A percentile compares a stretch with the other conserved stretches of the same genome.
Evolutionary conservation across 805 yeast species (phyloP).

Genomic region (Teunomyces stri): DNA sequence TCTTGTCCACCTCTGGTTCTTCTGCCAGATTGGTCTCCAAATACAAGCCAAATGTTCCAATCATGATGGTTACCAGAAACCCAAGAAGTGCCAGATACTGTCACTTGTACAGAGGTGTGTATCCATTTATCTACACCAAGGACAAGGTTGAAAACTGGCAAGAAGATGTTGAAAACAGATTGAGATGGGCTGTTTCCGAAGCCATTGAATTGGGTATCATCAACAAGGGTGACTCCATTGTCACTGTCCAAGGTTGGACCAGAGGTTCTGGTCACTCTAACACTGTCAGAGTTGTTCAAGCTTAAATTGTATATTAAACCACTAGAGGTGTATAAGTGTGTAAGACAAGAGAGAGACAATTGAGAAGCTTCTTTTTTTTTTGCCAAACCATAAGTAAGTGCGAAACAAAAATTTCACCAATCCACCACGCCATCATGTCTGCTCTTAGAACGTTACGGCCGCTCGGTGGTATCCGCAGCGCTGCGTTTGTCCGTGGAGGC

Average conservation of each 20-base stretch:
- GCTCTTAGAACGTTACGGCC: conserved; percentile 8
- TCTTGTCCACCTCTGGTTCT: conserved; percentile 90
- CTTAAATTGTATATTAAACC: conserved; percentile 35
- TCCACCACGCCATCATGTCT: conserved; percentile 2
- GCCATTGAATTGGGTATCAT: conserved; percentile 85
- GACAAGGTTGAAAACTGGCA: conserved; percentile 81
- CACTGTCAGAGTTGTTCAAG: conserved; percentile 89
- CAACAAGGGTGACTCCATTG: conserved; percentile 81
- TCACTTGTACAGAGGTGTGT: conserved; percentile 97
- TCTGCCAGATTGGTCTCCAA: conserved; percentile 96
- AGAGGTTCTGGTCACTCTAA: conserved; percentile 98
- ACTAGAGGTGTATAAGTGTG: background rate
- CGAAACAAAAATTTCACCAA: conserved; percentile 2
- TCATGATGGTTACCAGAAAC: conserved; percentile 97
- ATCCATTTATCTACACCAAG: conserved; percentile 85
- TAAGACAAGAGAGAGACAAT: background rate
- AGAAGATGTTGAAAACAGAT: conserved; percentile 92
- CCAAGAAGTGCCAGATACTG: conserved; percentile 89
- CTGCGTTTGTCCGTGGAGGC: conserved; percentile 1
- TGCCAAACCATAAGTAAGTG: background rate
- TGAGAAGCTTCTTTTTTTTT: background rate
- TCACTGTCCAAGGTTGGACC: conserved; percentile 98
- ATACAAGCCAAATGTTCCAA: conserved; percentile 97
- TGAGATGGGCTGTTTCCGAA: conserved; percentile 87
- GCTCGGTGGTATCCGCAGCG: background rate